Evolutionary conservation across 2,329 filamentous ascomycete genomes (phyloP), one percentile per base, ranked within the genome.

Genomic region (Westerdykella aurantiaca): DNA sequence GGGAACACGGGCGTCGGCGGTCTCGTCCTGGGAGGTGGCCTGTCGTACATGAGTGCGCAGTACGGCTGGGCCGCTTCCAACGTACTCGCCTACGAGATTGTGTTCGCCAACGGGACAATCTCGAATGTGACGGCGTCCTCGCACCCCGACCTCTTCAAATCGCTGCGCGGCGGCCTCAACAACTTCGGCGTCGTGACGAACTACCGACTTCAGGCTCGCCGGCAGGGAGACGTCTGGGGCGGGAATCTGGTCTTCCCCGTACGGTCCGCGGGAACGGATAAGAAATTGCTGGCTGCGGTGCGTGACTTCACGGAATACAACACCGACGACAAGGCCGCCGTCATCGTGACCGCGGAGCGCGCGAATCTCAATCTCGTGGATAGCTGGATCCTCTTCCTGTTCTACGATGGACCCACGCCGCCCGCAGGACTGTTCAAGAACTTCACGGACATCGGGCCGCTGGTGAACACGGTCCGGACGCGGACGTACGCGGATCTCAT

Each of bases 231-330:
- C 34, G 50, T 75, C 39, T 76, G 74, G 73, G 72, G 72, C 39
- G 73, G 73, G n/a, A 69, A 70, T 53, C 64, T 70, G 23, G 50
- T 74, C 37, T 73, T 68, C 52, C 25, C 25, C 7, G 44, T 72
- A 58, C 57, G 58, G 49, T 37, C 51, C 51, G 38, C 63, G 62
- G 53, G 58, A 65, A 52, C 68, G 33, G 57, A 69, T 5, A 55
- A 65, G 5, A 54, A 62, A 4, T 41, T 82, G 1, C 64, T 79
- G 11, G 60, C 62, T 2, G 76, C 75, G 1, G 62, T 76, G 3
- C 70, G 73, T 17, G 74, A 80, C 58, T 81, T 81, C 51, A 78
- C 77, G 5, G 70, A 75, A 51, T 60, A 61, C 46, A 69, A 82
- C 59, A 78, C 80, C 55, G 60, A 63, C 41, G 49, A 56, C 6